Evolutionary conservation across 164 flowering plant genomes (phyloP), one percentile per base, ranked within the genome.

Genomic region (Akebia trifoliata): DNA sequence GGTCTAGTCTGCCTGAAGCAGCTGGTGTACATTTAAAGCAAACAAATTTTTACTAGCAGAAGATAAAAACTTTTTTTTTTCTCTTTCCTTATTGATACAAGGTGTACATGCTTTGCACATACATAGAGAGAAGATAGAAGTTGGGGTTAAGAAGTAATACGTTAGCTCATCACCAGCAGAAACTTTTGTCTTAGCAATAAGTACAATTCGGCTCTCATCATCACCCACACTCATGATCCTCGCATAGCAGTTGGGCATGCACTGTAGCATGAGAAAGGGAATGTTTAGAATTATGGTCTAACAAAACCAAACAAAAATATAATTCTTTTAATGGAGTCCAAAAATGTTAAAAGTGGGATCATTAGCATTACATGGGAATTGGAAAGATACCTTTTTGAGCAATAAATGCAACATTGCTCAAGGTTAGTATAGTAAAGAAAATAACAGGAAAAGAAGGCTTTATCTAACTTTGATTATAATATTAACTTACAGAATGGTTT

Each of bases 191-290:
- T 90, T 90, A 0, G 99, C 95, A 76, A 93, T 82, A 28, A 93
- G 88, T n/a, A 93, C 99, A 24, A 93, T 87, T 57, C 92, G 74
- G 68, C 78, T 84, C 70, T 90, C 81, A 24, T 75, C 84, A 46
- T 75, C 78, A 30, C 88, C 83, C 21, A 81, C 77, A 49, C 87
- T 90, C 96, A 93, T 78, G 36, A 93, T 90, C 72, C 99, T 82
- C 21, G 99, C 94, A 73, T 82, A 93, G 72, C 97, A 90, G 63
- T 90, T 93, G n/a, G 99, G 97, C 85, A 70, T 78, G 66, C 99
- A 93, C 98, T 93, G 80, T 67, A 65, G 10, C 35, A 55, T 40
- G 15, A 47, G 12, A n/a, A 8, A 57, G 10, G n/a, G 60, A 50
- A 8, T 15, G 53, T 31, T 56, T 37, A 40, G 50, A 28, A 50